These are phyloP conservation scores for Penicillium sp. DNA, from an alignment of 2,329 filamentous ascomycete species.

Conservation along the genomic window DNA sequence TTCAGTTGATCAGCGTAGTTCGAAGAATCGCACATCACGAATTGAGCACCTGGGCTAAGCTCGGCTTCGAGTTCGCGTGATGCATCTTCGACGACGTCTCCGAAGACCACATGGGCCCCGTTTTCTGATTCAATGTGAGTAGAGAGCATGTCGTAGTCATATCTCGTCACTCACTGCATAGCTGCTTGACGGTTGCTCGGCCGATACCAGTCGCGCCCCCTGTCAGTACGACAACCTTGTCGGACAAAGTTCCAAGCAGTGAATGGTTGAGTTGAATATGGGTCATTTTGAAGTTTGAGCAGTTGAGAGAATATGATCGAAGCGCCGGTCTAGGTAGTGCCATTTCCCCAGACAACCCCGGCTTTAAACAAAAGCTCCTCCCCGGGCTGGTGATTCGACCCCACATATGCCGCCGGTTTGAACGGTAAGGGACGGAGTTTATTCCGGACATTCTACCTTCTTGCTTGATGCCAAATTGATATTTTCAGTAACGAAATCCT, in stretches of 20 bases:
- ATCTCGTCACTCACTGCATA: constrained; percentile 10
- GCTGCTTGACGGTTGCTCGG: constrained; percentile 22
- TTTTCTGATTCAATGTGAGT: background rate
- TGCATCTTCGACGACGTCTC: constrained; percentile 8
- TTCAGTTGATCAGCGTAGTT: constrained; percentile 14
- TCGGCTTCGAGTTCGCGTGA: constrained; percentile 11
- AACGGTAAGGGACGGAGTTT: background rate
- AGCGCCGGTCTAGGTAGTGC: background rate
- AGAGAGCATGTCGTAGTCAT: background rate
- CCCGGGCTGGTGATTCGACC: constrained; percentile 9
- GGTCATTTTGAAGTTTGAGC: constrained; percentile 11
- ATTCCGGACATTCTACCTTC: background rate
- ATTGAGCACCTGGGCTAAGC: constrained; percentile 7
- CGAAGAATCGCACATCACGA: constrained; percentile 14
- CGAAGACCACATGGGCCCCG: constrained; percentile 12
- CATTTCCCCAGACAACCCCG: background rate
- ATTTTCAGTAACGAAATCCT: no score
- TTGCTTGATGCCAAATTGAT: no score
- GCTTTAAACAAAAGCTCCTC: constrained; percentile 5
- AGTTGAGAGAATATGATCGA: background rate
- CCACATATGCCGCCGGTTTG: constrained; percentile 1
- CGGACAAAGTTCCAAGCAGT: constrained; percentile 26
- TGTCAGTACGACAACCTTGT: constrained; percentile 51
- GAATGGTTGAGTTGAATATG: constrained; percentile 17
- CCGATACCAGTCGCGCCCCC: constrained; percentile 44